Evolutionary conservation across 305 asterid species (phyloP).

Genomic region (Fraxinus baroniana): DNA sequence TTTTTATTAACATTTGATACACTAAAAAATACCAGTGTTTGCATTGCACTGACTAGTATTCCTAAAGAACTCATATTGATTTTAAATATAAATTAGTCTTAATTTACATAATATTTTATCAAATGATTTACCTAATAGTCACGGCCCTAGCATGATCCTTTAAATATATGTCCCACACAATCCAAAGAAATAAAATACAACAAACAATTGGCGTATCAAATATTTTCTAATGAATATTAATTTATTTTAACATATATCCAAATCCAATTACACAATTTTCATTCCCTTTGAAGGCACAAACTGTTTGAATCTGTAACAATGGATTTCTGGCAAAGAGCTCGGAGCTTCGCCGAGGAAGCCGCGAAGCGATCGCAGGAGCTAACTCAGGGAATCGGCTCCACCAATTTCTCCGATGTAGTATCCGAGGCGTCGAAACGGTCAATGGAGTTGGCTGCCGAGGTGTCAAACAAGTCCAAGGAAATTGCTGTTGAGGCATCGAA

Average conservation of each 20-base stretch:
- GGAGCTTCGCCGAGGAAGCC: slow-evolving; percentile 80
- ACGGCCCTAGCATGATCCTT: no score
- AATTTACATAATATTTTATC: no score
- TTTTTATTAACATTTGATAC: no score
- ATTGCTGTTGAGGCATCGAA: slow-evolving; percentile 81
- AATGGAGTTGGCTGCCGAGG: slow-evolving; percentile 52
- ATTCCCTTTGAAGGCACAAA: not conserved
- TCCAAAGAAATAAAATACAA: not conserved
- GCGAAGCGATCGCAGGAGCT: slow-evolving; percentile 80
- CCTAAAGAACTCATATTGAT: no score
- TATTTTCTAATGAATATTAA: not conserved
- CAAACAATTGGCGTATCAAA: not conserved
- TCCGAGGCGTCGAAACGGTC: slow-evolving; percentile 73
- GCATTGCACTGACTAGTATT: no score
- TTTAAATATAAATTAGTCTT: no score
- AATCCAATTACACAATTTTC: not conserved
- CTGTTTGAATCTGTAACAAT: slow-evolving; percentile 16
- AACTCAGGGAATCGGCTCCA: slow-evolving; percentile 51
- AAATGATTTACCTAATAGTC: no score
- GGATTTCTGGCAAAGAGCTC: slow-evolving; percentile 88
- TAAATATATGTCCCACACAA: not conserved
- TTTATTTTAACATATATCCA: not conserved
- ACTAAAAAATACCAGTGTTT: no score
- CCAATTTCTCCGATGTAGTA: slow-evolving; percentile 75
- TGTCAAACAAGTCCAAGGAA: slow-evolving; percentile 71